A percentile compares a stretch with the other conserved stretches of the same genome.
Conservation (phyloP, 148 eudicot genomes). For the Hydrangea macrophylla region DNA sequence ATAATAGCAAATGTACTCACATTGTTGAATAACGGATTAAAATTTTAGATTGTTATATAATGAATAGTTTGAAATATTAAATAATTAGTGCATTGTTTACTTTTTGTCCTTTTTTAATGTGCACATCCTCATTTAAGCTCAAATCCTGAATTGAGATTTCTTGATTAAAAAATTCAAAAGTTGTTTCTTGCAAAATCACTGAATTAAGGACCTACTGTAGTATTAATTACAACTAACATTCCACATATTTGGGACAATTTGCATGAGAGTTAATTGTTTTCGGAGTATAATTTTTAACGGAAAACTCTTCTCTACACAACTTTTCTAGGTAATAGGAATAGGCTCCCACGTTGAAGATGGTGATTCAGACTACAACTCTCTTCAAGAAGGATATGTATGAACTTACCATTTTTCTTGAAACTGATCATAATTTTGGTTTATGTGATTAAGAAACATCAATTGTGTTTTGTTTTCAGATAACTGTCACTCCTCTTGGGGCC, state of each 20-base stretch:
- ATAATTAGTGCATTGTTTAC: no score
- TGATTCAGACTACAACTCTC: constrained; percentile 50
- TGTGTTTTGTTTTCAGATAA: constrained; percentile 55
- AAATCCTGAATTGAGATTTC: no score
- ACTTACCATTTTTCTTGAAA: constrained; percentile 7
- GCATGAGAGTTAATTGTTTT: neutral
- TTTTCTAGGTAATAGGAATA: constrained; percentile 43
- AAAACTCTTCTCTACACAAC: neutral
- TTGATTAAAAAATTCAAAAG: no score
- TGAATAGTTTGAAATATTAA: no score
- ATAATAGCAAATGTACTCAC: no score
- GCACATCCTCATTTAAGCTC: no score
- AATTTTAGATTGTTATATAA: no score
- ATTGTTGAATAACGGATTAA: no score
- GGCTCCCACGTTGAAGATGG: constrained; percentile 42
- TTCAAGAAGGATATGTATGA: constrained; percentile 86
- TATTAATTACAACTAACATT: no score
- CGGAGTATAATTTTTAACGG: neutral
- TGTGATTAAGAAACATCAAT: constrained; percentile 15
- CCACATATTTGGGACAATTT: no score
- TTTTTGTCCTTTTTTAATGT: no score
- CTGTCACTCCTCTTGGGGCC: constrained; percentile 80
- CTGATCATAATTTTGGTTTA: neutral
- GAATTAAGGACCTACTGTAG: no score
- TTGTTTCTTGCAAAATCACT: neutral